These are phyloP conservation scores for Debaryomyces fabryi DNA, from an alignment of 1,139 yeast genomes.

Conservation along the genomic window DNA sequence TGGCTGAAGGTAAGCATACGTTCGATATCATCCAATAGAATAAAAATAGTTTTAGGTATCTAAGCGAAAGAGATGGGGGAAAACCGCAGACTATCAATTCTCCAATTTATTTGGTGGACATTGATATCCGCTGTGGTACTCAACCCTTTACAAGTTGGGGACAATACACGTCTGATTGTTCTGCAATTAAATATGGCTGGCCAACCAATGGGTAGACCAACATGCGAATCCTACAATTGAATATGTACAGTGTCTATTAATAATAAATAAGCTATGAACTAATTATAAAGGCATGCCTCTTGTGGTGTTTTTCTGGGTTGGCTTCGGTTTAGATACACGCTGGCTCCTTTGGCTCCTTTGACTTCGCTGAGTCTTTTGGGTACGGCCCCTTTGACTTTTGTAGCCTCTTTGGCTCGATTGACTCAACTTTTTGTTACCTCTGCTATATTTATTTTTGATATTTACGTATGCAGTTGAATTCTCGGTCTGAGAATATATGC, in stretches of 20 bases:
- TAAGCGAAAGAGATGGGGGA: not conserved
- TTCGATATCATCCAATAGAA: not conserved
- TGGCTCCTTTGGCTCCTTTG: conserved; percentile 7
- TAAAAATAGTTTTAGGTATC: not conserved
- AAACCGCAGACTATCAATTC: not conserved
- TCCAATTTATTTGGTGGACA: not conserved
- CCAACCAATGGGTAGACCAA: not conserved
- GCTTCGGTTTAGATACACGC: conserved; percentile 1
- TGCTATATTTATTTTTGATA: conserved; percentile 5
- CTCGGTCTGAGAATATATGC: conserved; percentile 2
- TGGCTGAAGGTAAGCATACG: not conserved
- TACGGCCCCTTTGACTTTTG: conserved; percentile 1
- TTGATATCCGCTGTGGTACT: not conserved
- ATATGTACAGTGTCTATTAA: not conserved
- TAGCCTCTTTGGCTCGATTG: conserved; percentile 1
- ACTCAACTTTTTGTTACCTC: not conserved
- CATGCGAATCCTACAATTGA: not conserved
- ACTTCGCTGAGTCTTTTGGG: not conserved
- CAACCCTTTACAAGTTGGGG: not conserved
- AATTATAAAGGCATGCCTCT: conserved; percentile 12
- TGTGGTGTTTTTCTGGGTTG: not conserved
- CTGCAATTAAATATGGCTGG: not conserved
- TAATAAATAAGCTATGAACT: not conserved
- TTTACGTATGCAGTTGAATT: not conserved
- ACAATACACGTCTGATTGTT: not conserved